A percentile compares a stretch with the other conserved stretches of the same genome.
phyloP scores from a whole-genome alignment of 257 asterid genomes.

The Jacaranda copaia region DNA sequence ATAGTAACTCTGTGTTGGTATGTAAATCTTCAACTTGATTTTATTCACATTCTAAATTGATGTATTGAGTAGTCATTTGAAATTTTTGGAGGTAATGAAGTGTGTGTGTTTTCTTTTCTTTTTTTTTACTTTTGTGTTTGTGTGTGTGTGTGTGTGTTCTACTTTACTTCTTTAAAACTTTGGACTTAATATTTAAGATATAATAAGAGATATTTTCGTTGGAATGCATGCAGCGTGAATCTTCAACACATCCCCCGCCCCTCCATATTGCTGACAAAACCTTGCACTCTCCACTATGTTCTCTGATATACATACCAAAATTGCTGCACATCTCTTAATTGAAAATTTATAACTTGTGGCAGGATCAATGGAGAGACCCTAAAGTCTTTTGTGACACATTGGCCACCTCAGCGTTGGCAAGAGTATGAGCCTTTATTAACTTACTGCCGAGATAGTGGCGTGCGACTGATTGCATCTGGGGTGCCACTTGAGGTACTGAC shows the following conservation, averaged over 20 bases:
- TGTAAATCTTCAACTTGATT: neutral
- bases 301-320: slow-evolving; percentile 8
- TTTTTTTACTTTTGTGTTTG: no score
- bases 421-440: slow-evolving; percentile 84
- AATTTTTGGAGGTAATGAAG: neutral
- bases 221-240: no score
- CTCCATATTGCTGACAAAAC: neutral
- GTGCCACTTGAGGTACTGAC: slow-evolving; percentile 77
- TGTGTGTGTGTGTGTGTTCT: neutral
- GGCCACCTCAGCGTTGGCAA: slow-evolving; percentile 88
- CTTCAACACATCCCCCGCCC: neutral
- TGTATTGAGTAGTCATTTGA: neutral
- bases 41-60: neutral
- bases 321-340: neutral
- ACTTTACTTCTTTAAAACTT: neutral
- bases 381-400: slow-evolving; percentile 69
- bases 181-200: neutral
- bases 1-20: neutral
- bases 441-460: slow-evolving; percentile 80
- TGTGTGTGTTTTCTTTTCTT: no score
- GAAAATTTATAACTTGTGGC: slow-evolving; percentile 39
- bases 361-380: slow-evolving; percentile 80
- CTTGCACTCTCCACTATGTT: slow-evolving; percentile 5
- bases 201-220: neutral
- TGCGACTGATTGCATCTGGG: slow-evolving; percentile 85